These are phyloP conservation scores for Telopea speciosissima DNA, from an alignment of 177 flowering plant species.

Conservation along the genomic window DNA sequence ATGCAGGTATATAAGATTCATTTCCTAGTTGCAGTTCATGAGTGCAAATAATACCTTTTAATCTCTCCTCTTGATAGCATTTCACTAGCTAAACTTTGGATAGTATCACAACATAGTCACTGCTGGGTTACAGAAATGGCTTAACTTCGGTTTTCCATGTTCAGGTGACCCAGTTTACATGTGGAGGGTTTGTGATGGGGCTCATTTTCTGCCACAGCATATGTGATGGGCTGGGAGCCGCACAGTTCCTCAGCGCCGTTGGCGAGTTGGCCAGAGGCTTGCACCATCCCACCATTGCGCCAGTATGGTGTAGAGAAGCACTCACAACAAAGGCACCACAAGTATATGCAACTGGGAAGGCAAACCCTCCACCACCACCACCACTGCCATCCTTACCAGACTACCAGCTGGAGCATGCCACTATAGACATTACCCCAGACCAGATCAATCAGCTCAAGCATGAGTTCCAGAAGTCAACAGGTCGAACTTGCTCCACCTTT, in stretches of 20 bases:
- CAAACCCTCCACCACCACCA: conserved; percentile 8
- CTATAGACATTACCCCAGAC: conserved; percentile 40
- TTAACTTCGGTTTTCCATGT: not conserved
- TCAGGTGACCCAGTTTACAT: conserved; percentile 54
- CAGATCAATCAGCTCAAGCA: conserved; percentile 36
- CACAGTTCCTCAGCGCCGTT: conserved; percentile 59
- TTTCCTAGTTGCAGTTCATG: too few species aligned
- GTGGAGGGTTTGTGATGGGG: conserved; percentile 62
- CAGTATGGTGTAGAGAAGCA: conserved; percentile 52
- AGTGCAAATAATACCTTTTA: too few species aligned
- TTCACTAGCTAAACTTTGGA: too few species aligned
- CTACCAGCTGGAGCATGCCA: conserved; percentile 37
- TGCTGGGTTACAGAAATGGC: too few species aligned
- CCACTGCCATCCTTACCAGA: conserved; percentile 34
- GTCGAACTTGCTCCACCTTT: conserved; percentile 49
- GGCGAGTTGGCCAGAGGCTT: conserved; percentile 56
- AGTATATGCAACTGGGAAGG: not conserved
- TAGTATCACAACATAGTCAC: too few species aligned
- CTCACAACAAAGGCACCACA: conserved; percentile 14
- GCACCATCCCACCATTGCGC: conserved; percentile 22
- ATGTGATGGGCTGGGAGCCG: conserved; percentile 69
- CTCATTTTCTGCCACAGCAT: conserved; percentile 55
- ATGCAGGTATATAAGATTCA: conserved; percentile 40
- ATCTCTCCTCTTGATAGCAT: too few species aligned
- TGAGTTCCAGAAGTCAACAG: conserved; percentile 28